Evolutionary conservation across 78 protist species (phyloP).

Genomic region (Emiliania huxleyi): DNA sequence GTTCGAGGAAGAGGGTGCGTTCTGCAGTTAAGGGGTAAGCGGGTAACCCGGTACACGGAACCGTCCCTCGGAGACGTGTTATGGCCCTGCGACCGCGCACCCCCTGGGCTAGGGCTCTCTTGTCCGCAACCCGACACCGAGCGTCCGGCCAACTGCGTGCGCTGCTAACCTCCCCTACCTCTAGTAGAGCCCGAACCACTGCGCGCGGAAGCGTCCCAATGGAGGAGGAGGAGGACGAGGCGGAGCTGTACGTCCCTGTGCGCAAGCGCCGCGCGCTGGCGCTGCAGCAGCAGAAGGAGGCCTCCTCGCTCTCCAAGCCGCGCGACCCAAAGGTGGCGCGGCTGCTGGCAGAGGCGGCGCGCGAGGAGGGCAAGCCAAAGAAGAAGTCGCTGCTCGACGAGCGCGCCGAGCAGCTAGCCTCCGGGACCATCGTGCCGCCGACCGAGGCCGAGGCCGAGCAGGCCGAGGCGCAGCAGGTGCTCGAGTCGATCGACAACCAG

Average conservation of each 20-base stretch:
- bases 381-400: neutral
- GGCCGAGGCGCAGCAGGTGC: neutral
- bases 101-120: no score
- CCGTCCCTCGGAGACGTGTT: no score
- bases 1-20: no score
- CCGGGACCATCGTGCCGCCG: neutral
- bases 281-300: neutral
- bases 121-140: no score
- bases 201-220: no score
- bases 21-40: no score
- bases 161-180: neutral
- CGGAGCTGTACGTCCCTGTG: neutral
- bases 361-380: neutral
- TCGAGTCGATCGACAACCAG: neutral
- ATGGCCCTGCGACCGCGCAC: no score
- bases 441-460: neutral
- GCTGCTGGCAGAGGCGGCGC: neutral
- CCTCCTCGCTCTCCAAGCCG: neutral
- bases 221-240: slow-evolving; percentile 6
- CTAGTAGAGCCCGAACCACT: no score
- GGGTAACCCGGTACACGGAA: no score
- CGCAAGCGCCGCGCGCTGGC: neutral
- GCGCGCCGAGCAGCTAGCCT: slow-evolving; percentile 3
- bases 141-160: no score
- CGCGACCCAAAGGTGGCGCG: neutral